Evolutionary conservation across 106 monocot species (phyloP), one percentile per base, ranked within the genome.

Genomic region (Agapanthus africanus): DNA sequence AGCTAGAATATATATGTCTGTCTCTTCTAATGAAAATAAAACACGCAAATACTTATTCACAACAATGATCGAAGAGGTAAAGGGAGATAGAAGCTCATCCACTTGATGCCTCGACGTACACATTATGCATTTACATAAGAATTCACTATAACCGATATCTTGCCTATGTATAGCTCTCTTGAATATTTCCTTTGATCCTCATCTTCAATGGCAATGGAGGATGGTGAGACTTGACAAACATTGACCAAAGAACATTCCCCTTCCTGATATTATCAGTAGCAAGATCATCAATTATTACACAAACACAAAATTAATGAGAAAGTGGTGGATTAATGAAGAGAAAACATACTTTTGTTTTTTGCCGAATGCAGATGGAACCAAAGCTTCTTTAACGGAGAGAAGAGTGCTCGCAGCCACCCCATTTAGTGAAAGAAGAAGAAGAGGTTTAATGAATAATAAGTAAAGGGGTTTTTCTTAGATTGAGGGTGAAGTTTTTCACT

Each of bases 241-340:
- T 91, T 52, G 94, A 88, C 94, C 88, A 95, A 2, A 95, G 81
- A 26, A 95, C 46, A 95, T 95, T 32, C 91, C 94, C 50, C 82
- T 91, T 7, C 80, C 94, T 87, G 63, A 50, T 22, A 56, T 47
- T 15, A 56, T 25, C 22, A 56, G 21, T 0, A 9, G 21, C 1
- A 2, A 56, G 6, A n/a, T n/a, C n/a, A n/a, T n/a, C 22, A 56
- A 4, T 0, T 56, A 56, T 56, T 16, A 6, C 0, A 19, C 11
- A 56, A 22, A 56, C 9, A 56, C 25, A 5, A 47, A 9, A 28
- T 59, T 22, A 7, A 6, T 2, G 28, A 28, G 35, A 15, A 19
- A 62, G 62, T 34, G 19, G 4, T 6, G 18, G 1, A 56, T 0
- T 16, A 0, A 28, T 3, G 27, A 21, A 7, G 2, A 56, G 18